Evolutionary conservation across 177 flowering plant species (phyloP).

Genomic region (Vitis hybrid): DNA sequence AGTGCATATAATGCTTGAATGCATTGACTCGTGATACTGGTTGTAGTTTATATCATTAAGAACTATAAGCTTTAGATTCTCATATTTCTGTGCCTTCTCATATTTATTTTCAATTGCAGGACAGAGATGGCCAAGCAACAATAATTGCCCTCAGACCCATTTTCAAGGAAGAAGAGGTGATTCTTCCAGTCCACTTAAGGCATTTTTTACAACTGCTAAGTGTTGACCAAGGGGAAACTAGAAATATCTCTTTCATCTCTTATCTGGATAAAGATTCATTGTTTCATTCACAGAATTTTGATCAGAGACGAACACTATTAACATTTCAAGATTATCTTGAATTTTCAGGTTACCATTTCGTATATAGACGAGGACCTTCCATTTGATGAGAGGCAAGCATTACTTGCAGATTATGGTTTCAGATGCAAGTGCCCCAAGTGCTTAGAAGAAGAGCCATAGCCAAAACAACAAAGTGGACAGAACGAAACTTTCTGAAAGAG

Average conservation of each 20-base stretch:
- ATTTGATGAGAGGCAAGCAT: slow-evolving; percentile 70
- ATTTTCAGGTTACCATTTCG: slow-evolving; percentile 85
- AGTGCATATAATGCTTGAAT: no score
- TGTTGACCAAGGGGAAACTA: neutral
- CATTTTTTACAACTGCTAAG: neutral
- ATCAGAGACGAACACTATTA: neutral
- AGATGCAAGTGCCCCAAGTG: slow-evolving; percentile 77
- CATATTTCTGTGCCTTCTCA: no score
- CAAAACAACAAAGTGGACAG: neutral
- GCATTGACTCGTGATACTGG: no score
- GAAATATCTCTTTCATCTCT: no score
- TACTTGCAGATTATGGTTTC: slow-evolving; percentile 93
- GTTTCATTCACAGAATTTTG: neutral
- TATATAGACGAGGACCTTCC: slow-evolving; percentile 87
- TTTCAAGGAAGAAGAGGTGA: slow-evolving; percentile 79
- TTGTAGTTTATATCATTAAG: no score
- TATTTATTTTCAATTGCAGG: slow-evolving; percentile 46
- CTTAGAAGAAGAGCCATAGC: slow-evolving; percentile 34
- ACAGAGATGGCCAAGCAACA: slow-evolving; percentile 91
- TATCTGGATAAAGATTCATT: neutral
- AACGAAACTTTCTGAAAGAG: neutral
- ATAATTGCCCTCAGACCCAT: slow-evolving; percentile 63
- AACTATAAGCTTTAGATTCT: no score
- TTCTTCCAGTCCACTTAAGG: neutral
- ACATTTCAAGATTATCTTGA: neutral